Evolutionary conservation across 768 basidiomycete genomes (phyloP).

Genomic region (Strobilomyces dryophilus): DNA sequence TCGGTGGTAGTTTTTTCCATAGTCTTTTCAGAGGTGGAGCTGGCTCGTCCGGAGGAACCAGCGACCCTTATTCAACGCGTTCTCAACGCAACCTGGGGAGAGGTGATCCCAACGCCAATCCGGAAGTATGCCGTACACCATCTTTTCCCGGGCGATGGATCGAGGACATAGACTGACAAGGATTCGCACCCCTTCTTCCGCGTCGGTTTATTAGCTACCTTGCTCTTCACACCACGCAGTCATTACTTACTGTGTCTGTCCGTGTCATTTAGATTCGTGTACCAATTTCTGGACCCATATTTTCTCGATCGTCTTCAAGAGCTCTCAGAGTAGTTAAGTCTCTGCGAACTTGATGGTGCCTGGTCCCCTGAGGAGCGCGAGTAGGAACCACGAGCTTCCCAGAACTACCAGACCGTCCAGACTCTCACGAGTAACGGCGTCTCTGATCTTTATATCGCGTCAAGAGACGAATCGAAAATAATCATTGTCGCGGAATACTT

Average conservation of each 20-base stretch:
- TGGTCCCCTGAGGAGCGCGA: neutral
- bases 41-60: constrained; percentile 15
- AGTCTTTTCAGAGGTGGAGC: constrained; percentile 27
- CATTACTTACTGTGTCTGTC: constrained; percentile 12
- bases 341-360: neutral
- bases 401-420: neutral
- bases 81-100: constrained; percentile 11
- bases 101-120: constrained; percentile 6
- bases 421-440: neutral
- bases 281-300: constrained; percentile 9
- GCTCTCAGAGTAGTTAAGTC: neutral
- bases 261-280: constrained; percentile 20
- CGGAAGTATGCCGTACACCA: constrained; percentile 15
- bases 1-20: constrained; percentile 26
- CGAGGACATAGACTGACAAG: constrained; percentile 31
- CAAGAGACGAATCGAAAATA: neutral
- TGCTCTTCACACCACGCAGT: constrained; percentile 11
- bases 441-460: neutral
- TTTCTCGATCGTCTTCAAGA: neutral
- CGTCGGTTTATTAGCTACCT: neutral
- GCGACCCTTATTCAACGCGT: constrained; percentile 8
- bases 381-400: neutral
- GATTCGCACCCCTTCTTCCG: neutral
- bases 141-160: constrained; percentile 33
- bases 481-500: neutral